These are phyloP conservation scores for Aspergillus baeticus DNA, from an alignment of 495 filamentous ascomycete genomes.

Conservation along the genomic window DNA sequence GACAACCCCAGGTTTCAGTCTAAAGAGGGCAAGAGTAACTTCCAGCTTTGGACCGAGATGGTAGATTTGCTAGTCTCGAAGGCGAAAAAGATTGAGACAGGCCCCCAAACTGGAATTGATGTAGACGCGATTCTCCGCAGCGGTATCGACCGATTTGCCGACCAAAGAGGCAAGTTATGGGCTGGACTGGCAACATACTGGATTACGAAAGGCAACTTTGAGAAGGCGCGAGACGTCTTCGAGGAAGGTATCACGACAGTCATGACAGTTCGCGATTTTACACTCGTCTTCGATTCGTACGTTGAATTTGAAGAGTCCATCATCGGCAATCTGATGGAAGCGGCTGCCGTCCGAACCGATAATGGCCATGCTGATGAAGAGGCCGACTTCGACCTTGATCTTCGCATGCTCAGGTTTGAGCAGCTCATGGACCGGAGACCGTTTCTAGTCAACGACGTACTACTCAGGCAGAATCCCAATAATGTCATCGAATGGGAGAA, in stretches of 20 bases:
- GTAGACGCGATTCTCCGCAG: slow-evolving; percentile 93
- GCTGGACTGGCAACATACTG: slow-evolving; percentile 94
- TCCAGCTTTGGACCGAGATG: slow-evolving; percentile 98
- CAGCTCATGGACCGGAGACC: slow-evolving; percentile 96
- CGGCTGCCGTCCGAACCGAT: slow-evolving; percentile 75
- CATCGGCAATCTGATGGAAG: slow-evolving; percentile 86
- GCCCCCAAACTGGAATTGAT: slow-evolving; percentile 76
- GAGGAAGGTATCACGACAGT: slow-evolving; percentile 97
- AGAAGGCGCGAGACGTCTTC: slow-evolving; percentile 87
- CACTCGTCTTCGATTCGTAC: slow-evolving; percentile 93
- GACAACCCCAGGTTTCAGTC: slow-evolving; percentile 91
- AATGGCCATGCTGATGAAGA: slow-evolving; percentile 80
- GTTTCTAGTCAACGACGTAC: slow-evolving; percentile 95
- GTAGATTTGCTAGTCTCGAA: slow-evolving; percentile 93
- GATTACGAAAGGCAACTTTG: slow-evolving; percentile 90
- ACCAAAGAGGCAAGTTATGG: slow-evolving; percentile 97
- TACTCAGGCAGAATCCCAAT: slow-evolving; percentile 92
- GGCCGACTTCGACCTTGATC: slow-evolving; percentile 93
- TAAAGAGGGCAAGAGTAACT: slow-evolving; percentile 90
- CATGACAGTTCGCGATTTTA: slow-evolving; percentile 99
- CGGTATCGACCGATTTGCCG: slow-evolving; percentile 87
- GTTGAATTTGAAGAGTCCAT: slow-evolving; percentile 96
- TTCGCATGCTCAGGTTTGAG: slow-evolving; percentile 97
- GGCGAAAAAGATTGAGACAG: slow-evolving; percentile 80
- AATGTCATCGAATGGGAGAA: slow-evolving; percentile 98